Percentiles rank a stretch among this genome's conserved stretches.
Conservation (phyloP, 2,329 filamentous ascomycete genomes). For the Aureobasidium sp. region DNA sequence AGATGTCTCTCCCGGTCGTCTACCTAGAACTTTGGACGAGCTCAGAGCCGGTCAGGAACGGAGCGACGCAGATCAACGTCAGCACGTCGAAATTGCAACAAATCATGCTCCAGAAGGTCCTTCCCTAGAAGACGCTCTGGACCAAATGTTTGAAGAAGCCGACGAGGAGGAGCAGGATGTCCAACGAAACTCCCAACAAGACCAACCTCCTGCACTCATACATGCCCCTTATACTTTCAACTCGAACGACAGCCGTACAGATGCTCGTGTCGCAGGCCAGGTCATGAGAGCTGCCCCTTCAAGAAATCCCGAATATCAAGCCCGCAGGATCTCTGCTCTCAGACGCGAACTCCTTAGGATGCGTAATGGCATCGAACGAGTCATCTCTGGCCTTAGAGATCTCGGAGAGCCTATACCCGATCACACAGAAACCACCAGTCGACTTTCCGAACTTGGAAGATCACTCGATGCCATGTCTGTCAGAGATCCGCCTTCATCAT, state of each 20-base stretch:
- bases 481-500: background rate
- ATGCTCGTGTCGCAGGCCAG: constrained; percentile 10
- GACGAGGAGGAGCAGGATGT: constrained; percentile 20
- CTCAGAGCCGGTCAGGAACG: constrained; percentile 31
- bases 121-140: constrained; percentile 29
- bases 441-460: constrained; percentile 25
- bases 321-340: constrained; percentile 30
- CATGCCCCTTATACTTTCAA: background rate
- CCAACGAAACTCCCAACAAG: background rate
- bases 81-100: constrained; percentile 16
- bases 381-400: constrained; percentile 31
- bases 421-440: constrained; percentile 24
- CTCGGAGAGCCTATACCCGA: constrained; percentile 31
- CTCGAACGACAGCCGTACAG: background rate
- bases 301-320: constrained; percentile 30
- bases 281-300: constrained; percentile 19
- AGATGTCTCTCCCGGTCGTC: constrained; percentile 40
- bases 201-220: background rate
- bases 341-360: constrained; percentile 32
- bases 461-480: constrained; percentile 26
- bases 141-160: constrained; percentile 28
- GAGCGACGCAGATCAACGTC: constrained; percentile 23
- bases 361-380: constrained; percentile 32
- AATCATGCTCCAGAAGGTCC: constrained; percentile 18
- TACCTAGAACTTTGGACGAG: constrained; percentile 43